Evolutionary conservation across 2,329 filamentous ascomycete genomes (phyloP), one percentile per base, ranked within the genome.

Genomic region (Hysterium pulicare): DNA sequence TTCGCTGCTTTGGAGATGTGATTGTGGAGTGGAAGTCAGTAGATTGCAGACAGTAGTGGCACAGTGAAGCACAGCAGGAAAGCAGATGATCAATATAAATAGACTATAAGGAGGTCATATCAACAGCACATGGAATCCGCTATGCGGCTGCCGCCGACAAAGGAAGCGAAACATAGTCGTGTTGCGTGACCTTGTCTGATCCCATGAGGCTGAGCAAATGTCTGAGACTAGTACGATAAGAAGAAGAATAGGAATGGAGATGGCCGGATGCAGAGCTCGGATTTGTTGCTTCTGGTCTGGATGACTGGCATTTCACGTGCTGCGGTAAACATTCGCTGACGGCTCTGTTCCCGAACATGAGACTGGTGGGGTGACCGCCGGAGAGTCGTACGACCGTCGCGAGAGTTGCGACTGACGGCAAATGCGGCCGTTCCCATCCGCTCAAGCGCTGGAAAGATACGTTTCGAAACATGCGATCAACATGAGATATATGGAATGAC

Each of bases 161-260:
- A 28, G 21, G 30, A 33, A 26, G 40, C 42, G 36, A 38, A 32
- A 34, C 31, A 24, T 26, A 16, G 33, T 32, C 32, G 42, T 35
- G 33, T 47, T 39, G 24, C 34, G 44, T 44, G 40, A 46, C 51
- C 45, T 40, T 33, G 38, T 42, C 38, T 11, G 5, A 19, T 32
- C n/a, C 11, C 32, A 34, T 15, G 5, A 4, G 32, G 17, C 7
- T 34, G 32, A 19, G 32, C 6, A 34, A 19, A 34, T 15, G 21
- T n/a, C 4, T n/a, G n/a, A n/a, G n/a, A n/a, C n/a, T n/a, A n/a
- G n/a, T n/a, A 34, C 16, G 32, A 34, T 34, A 19, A 15, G 16
- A 34, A 28, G 8, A 28, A 28, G 8, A n/a, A 28, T 28, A 28
- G 8, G 8, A 28, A 8, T 28, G 26, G 8, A 28, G 8, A 28